Base-by-base conservation (phyloP, 352 stramenopile species). In the Phytopythium delawarense region DNA sequence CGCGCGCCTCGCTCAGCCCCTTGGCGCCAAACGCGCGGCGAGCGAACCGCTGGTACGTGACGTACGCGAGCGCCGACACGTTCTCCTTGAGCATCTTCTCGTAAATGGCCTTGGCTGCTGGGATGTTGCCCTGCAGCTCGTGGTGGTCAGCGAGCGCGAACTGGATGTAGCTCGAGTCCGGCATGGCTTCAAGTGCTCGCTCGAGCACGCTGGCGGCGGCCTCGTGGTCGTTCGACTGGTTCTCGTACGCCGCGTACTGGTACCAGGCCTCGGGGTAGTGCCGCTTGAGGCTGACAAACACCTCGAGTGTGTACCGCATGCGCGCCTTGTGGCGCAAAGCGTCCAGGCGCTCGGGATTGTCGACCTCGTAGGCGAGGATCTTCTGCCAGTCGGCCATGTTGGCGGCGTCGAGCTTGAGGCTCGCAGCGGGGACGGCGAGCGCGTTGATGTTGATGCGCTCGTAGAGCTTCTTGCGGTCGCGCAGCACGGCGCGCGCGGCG, bases 181-280 rank as follows among this genome's bases (percentile, higher is more conserved):
- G 87, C 35, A 94, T 75, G 20, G 81, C 86, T n/a, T 89, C 87
- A 37, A 92, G 61, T 6, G 79, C 82, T 16, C 83, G 84, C 56
- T 92, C 78, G 51, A 92, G 90, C 20, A 96, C 76, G 28, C 60
- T 64, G 0, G 71, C 78, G 9, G 85, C 83, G 11, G 84, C 84
- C 20, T 94, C 87, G 0, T 64, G 74, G 48, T 96, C 87, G 37
- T 89, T 86, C 7, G 68, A 75, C 32, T 92, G 81, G 53, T 80
- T 92, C 51, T 96, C 87, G 54, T 92, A 92, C 8, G 75, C 71
- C 16, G 85, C 81, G 53, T 93, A 96, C 64, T 94, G 87, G 64
- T 91, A 94, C 87, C 87, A 96, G 3, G 81, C 76, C 64, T 96
- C 87, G 3, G 85, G 84, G 39, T 86, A 87, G 64, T 89, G 79